A percentile compares a stretch with the other conserved stretches of the same genome.
Evolutionary conservation across 2,329 filamentous ascomycete genomes (phyloP).

Genomic region (Zymoseptoria passerinii): DNA sequence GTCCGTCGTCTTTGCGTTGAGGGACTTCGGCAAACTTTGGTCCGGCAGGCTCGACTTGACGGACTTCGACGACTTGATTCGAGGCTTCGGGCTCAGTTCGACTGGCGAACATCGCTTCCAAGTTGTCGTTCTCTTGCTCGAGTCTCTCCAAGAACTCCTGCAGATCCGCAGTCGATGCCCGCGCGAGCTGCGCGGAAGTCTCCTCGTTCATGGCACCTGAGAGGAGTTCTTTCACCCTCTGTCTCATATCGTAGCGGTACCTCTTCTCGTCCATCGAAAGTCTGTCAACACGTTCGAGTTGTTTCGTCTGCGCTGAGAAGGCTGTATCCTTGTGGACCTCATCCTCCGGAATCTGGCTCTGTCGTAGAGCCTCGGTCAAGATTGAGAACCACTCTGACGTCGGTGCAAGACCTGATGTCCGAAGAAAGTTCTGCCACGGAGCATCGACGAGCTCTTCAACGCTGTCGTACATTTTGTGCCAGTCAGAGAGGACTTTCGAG

Average conservation of each 20-base stretch:
- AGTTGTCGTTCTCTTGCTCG: conserved; percentile 8
- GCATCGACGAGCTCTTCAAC: conserved; percentile 3
- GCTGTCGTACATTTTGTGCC: conserved; percentile 5
- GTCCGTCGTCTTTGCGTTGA: background rate
- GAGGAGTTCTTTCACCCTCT: background rate
- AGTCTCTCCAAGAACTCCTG: conserved; percentile 2
- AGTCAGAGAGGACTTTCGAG: conserved; percentile 3
- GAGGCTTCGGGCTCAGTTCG: background rate
- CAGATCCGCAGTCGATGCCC: conserved; percentile 4
- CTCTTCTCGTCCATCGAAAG: background rate
- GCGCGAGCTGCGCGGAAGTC: background rate
- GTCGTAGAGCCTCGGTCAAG: conserved; percentile 3
- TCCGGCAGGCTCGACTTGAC: background rate
- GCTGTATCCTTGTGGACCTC: conserved; percentile 1
- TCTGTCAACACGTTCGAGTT: background rate
- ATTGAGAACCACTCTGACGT: background rate
- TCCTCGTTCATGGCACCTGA: background rate
- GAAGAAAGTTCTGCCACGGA: background rate
- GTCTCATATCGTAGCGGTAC: background rate
- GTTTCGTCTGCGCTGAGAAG: background rate
- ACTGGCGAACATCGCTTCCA: conserved; percentile 4
- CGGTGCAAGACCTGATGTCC: background rate
- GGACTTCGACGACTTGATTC: background rate
- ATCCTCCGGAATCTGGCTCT: conserved; percentile 6
- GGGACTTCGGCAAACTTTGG: background rate